Evolutionary conservation across 306 rosid genomes (phyloP), one percentile per base, ranked within the genome.

Genomic region (Abrus precatorius): DNA sequence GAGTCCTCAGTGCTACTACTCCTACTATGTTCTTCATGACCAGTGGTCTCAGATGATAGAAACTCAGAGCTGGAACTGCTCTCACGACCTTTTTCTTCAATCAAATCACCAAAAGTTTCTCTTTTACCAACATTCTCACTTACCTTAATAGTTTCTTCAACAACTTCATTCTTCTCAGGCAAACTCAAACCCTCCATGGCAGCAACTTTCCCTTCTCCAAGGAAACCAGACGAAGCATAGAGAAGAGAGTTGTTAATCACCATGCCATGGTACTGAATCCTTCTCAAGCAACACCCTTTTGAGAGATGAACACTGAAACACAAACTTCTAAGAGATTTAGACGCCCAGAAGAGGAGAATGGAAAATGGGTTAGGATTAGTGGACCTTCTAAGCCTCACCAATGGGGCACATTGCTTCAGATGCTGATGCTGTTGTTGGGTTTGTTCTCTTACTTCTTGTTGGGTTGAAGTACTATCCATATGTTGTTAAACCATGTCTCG

Each of bases 21-120:
- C 41, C 75, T 93, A 84, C 97, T 93, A 47, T 82, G 97, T 53
- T 90, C 97, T 80, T 92, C 97, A 64, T 85, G 87, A 68, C 86
- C 94, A 36, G 87, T 84, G 59, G 94, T 89, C 86, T 90, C 97
- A n/a, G 98, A 92, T 20, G 92, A 80, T 77, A 92, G 75, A 77
- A 90, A 87, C 76, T 89, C 93, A 54, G 93, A 92, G 85, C 97
- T 90, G 2, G 91, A 89, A 82, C 89, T 88, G 76, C 99, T 96
- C 70, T 87, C 92, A 56, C 92, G 89, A 67, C 90, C 89, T 77
- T 88, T 89, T 33, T 88, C 93, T 52, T 87, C 90, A 68, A 86
- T 74, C 88, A 86, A 84, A 88, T 82, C 73, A 63, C 60, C 81
- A 74, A 82, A 84, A 14, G 73, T 83, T 71, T 47, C 97, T 40